Base-by-base conservation (phyloP, 139 green algal genomes). In the Monoraphidium neglectum region DNA sequence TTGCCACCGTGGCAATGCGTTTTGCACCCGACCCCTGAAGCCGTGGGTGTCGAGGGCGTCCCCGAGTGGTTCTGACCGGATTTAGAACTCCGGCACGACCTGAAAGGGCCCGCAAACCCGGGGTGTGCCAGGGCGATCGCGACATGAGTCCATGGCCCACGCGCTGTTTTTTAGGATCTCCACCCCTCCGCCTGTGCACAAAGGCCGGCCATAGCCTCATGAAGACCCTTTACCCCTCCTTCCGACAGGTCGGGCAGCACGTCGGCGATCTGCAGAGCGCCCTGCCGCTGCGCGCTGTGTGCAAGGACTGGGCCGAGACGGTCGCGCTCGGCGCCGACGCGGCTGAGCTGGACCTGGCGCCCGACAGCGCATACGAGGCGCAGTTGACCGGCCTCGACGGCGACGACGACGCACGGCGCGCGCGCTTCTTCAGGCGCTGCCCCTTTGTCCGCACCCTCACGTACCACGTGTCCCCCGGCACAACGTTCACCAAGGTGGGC, bases 171-270 rank as follows among this genome's bases (percentile, higher is more conserved):
- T n/a, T n/a, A n/a, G n/a, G n/a, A n/a, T n/a, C n/a, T n/a, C n/a
- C n/a, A n/a, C n/a, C n/a, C n/a, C n/a, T n/a, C n/a, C n/a, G n/a
- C n/a, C n/a, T n/a, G n/a, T n/a, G n/a, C n/a, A n/a, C n/a, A n/a
- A n/a, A n/a, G n/a, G n/a, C n/a, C n/a, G n/a, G n/a, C n/a, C n/a
- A n/a, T n/a, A n/a, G n/a, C n/a, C n/a, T n/a, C n/a, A n/a, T n/a
- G n/a, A n/a, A n/a, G n/a, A n/a, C n/a, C n/a, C n/a, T n/a, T n/a
- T n/a, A n/a, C 43, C 43, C 8, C 43, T 12, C 43, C 43, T 12
- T 8, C 43, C 32, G 4, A 6, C 74, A 80, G 74, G 74, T 80
- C 53, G 74, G 64, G 1, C 74, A 74, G 49, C 74, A 80, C 53
- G 47, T 80, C 35, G 65, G 74, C 60, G 51, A 69, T 38, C 47